Evolutionary conservation across 352 stramenopile species (phyloP).

Genomic region (Albugo laibachii): DNA sequence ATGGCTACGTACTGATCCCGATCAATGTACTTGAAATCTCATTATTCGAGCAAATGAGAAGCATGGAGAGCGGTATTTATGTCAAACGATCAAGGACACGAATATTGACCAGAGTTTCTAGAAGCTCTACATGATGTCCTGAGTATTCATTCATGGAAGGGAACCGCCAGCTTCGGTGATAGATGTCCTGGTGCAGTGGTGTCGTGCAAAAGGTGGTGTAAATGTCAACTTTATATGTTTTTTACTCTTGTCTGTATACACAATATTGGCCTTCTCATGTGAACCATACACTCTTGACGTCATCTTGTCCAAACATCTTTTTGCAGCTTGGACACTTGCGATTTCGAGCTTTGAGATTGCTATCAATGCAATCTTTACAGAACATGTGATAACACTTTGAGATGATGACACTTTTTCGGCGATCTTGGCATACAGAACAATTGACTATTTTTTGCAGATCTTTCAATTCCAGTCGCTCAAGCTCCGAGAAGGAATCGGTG

Average conservation of each 20-base stretch:
- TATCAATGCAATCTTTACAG: conserved; percentile 75
- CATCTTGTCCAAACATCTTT: conserved; percentile 81
- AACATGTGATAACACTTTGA: conserved; percentile 82
- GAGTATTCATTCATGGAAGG: too few species aligned
- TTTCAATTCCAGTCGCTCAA: conserved; percentile 60
- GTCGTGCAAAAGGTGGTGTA: too few species aligned
- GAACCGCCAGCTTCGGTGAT: too few species aligned
- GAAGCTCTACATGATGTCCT: too few species aligned
- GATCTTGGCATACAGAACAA: conserved; percentile 70
- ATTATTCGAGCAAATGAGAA: too few species aligned
- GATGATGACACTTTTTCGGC: conserved; percentile 74
- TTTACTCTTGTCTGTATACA: background rate
- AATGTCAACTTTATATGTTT: too few species aligned
- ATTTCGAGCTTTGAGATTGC: conserved; percentile 75
- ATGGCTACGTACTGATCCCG: too few species aligned
- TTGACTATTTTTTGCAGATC: conserved; percentile 73
- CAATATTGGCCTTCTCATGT: conserved; percentile 18
- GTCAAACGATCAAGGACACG: too few species aligned
- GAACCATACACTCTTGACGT: conserved; percentile 72
- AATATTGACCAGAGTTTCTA: too few species aligned
- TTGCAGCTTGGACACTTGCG: conserved; percentile 80
- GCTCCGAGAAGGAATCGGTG: conserved; percentile 28
- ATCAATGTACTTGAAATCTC: too few species aligned
- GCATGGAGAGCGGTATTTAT: too few species aligned
- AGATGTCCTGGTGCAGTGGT: too few species aligned